Evolutionary conservation across 208 protist genomes (phyloP).

Genomic region (Spongospora subterranea): DNA sequence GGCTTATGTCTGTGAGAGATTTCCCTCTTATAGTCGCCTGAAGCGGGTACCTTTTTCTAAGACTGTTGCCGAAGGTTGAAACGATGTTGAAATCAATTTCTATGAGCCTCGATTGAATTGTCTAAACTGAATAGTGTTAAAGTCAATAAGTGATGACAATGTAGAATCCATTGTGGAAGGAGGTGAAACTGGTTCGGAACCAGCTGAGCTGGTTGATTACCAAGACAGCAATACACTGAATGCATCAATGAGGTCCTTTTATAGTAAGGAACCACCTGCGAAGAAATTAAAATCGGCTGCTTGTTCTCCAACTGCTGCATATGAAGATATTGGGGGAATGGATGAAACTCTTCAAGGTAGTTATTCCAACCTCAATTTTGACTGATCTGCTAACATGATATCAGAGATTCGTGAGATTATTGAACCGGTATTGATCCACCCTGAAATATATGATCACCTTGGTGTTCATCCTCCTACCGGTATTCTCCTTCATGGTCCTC

Average conservation of each 20-base stretch:
- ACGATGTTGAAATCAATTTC: neutral
- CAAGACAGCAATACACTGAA: slow-evolving; percentile 6
- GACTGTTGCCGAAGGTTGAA: neutral
- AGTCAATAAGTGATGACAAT: neutral
- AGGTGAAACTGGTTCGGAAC: no score
- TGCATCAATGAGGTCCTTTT: slow-evolving; percentile 43
- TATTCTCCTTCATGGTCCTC: slow-evolving; percentile 93
- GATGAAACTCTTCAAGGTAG: slow-evolving; percentile 56
- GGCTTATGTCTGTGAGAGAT: neutral
- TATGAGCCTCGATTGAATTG: no score
- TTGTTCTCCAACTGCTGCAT: neutral
- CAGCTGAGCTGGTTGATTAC: neutral
- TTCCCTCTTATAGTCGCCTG: slow-evolving; percentile 4
- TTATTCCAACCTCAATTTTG: neutral
- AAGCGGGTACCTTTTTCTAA: neutral
- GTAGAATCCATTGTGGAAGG: neutral
- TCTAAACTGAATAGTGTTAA: no score
- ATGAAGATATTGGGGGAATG: slow-evolving; percentile 61
- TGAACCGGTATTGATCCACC: slow-evolving; percentile 88
- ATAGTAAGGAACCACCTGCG: neutral
- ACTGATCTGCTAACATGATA: neutral
- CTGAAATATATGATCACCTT: slow-evolving; percentile 90
- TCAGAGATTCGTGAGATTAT: slow-evolving; percentile 90
- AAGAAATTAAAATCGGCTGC: neutral
- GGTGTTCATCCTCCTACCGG: slow-evolving; percentile 92